Evolutionary conservation across 2,329 filamentous ascomycete species (phyloP), one percentile per base, ranked within the genome.

Genomic region (Basipetospora chlamydospora): DNA sequence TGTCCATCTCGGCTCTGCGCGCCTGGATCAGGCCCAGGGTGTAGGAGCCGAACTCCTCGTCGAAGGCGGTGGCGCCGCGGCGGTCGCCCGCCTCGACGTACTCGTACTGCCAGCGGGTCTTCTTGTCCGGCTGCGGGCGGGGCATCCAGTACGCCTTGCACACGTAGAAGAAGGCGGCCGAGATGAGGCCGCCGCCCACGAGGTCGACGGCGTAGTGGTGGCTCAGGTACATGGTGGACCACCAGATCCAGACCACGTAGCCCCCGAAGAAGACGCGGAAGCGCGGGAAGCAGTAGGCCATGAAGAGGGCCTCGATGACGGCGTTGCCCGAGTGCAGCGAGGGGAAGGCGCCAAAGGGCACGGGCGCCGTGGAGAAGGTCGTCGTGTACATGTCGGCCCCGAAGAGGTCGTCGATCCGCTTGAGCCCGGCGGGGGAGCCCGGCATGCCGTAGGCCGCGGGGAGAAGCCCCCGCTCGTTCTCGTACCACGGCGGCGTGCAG

Each of bases 171-270:
- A 80, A 76, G 35, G 80, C 64, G 10, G 78, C 78, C 17, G 85
- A 80, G 41, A 85, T 66, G 41, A 94, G 65, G 53, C 80, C 85
- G 46, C 88, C 88, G 25, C 73, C 84, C 18, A 95, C 84, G 35
- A 96, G 67, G 56, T 96, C 88, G 28, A 96, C 81, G 22, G 87
- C 88, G 54, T 96, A 96, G 62, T 96, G 88, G 59, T 96, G 88
- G 50, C 84, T 92, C 36, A 96, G 73, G 54, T 96, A 95, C 85
- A 96, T 94, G 47, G 88, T 96, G 10, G 87, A 82, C 86, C 88
- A 96, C 83, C 86, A 95, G 49, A 95, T 77, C 88, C 88, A 95
- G 53, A 81, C 71, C 30, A 81, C 80, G 58, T 95, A 96, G 44
- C 72, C 67, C 44, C 87, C 71, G 59, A 92, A 93, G 37, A 90